Evolutionary conservation across 179 eudicot species (phyloP).

Genomic region (Heliamphora pulchella): DNA sequence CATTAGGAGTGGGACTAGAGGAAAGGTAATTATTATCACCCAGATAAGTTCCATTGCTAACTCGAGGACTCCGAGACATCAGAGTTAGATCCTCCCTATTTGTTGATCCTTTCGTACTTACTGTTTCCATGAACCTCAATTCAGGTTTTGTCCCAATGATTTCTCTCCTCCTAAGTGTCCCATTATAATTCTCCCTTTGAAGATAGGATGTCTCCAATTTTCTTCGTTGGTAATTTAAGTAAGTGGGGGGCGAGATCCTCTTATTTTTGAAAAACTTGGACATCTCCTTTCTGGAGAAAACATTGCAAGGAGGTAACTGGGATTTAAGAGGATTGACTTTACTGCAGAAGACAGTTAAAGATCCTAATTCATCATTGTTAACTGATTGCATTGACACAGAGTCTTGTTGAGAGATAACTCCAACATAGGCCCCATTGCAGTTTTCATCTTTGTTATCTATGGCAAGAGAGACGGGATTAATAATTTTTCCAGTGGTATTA

Average conservation of each 20-base stretch:
- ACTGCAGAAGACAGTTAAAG: constrained; percentile 10
- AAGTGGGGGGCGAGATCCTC: constrained; percentile 50
- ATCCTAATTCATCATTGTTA: constrained; percentile 8
- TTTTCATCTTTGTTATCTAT: constrained; percentile 19
- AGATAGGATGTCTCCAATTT: constrained; percentile 28
- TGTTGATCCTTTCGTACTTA: constrained; percentile 39
- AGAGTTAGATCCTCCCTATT: constrained; percentile 24
- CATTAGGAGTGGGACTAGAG: constrained; percentile 20
- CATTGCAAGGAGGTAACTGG: constrained; percentile 66
- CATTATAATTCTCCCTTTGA: constrained; percentile 28
- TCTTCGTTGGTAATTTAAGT: constrained; percentile 30
- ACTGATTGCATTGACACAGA: neutral
- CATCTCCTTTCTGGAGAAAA: constrained; percentile 77
- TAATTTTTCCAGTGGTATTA: constrained; percentile 20
- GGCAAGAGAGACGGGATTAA: constrained; percentile 18
- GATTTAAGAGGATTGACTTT: constrained; percentile 57
- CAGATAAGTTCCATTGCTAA: constrained; percentile 24
- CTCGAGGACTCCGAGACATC: constrained; percentile 18
- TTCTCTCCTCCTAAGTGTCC: constrained; percentile 23
- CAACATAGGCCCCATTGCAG: constrained; percentile 30
- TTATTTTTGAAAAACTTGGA: constrained; percentile 48
- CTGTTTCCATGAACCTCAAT: constrained; percentile 18
- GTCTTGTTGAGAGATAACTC: constrained; percentile 11
- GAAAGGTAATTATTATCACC: constrained; percentile 21
- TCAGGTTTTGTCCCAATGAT: constrained; percentile 20